A percentile compares a stretch with the other conserved stretches of the same genome.
These are phyloP conservation scores for Verticillium zaregamsianum DNA, from an alignment of 2,329 filamentous ascomycete species.

Conservation along the genomic window DNA sequence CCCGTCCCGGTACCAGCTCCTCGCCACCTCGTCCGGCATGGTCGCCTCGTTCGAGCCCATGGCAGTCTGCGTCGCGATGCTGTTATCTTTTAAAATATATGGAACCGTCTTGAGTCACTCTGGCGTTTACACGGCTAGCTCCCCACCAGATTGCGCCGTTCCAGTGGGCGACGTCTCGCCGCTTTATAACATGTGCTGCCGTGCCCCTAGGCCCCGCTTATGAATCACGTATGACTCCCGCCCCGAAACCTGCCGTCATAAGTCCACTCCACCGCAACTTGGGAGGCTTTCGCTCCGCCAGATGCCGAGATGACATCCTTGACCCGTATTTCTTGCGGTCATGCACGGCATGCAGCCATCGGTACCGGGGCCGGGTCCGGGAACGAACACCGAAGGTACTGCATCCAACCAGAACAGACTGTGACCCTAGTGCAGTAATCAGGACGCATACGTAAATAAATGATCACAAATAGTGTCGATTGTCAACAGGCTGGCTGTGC, in stretches of 20 bases:
- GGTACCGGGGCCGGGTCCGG: too few relatives aligned
- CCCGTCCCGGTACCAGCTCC: constrained; percentile 46
- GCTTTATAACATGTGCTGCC: neutral
- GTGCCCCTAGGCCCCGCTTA: neutral
- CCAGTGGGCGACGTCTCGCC: too few relatives aligned
- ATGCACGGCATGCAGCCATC: too few relatives aligned
- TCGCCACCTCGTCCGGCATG: constrained; percentile 14
- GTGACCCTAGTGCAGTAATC: too few relatives aligned
- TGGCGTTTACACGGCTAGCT: too few relatives aligned
- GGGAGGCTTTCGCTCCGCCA: neutral
- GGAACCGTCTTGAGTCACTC: neutral
- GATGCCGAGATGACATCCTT: neutral
- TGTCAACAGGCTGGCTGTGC: too few relatives aligned
- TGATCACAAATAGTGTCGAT: too few relatives aligned
- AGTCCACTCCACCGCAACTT: neutral
- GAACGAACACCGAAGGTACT: too few relatives aligned
- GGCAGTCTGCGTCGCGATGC: neutral
- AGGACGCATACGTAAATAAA: too few relatives aligned
- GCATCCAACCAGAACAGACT: too few relatives aligned
- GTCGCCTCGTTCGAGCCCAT: constrained; percentile 2
- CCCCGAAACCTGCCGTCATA: neutral
- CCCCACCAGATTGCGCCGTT: too few relatives aligned
- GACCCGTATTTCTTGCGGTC: neutral
- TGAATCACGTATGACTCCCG: neutral
- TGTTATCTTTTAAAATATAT: neutral